Conservation (phyloP, 2,329 filamentous ascomycete genomes). For the Neonectria faginata region DNA sequence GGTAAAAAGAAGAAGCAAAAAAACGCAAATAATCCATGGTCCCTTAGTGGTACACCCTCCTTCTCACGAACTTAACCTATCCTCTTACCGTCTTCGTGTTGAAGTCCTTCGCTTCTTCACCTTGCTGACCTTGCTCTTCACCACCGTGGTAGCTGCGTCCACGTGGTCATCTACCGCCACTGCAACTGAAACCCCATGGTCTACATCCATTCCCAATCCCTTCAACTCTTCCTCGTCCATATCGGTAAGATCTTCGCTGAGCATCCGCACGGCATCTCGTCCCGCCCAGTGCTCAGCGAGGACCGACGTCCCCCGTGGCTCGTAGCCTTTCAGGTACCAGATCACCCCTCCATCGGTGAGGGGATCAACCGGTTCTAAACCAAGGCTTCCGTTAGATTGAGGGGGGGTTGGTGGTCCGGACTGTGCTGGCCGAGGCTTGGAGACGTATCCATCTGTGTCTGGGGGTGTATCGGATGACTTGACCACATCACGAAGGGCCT, state of each 20-base stretch:
- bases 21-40: conserved; percentile 25
- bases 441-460: conserved; percentile 60
- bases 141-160: conserved; percentile 34
- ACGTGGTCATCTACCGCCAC: conserved; percentile 43
- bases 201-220: conserved; percentile 70
- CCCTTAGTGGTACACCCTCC: conserved; percentile 31
- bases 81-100: conserved; percentile 49
- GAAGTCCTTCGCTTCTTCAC: conserved; percentile 52
- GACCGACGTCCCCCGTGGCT: conserved; percentile 83
- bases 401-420: conserved; percentile 73
- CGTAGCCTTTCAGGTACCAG: conserved; percentile 88
- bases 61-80: conserved; percentile 6
- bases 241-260: conserved; percentile 91
- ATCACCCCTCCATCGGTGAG: conserved; percentile 81
- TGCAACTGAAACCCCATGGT: conserved; percentile 52
- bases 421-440: conserved; percentile 44
- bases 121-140: conserved; percentile 47
- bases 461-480: conserved; percentile 59
- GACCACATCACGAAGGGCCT: conserved; percentile 38
- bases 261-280: conserved; percentile 71
- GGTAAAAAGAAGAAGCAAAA: conserved; percentile 15
- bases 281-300: conserved; percentile 75
- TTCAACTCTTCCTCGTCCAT: conserved; percentile 91
- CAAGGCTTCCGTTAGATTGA: conserved; percentile 70
- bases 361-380: conserved; percentile 61